These are phyloP conservation scores for Discostella stelligera DNA, from an alignment of 352 stramenopile genomes.

Conservation along the genomic window DNA sequence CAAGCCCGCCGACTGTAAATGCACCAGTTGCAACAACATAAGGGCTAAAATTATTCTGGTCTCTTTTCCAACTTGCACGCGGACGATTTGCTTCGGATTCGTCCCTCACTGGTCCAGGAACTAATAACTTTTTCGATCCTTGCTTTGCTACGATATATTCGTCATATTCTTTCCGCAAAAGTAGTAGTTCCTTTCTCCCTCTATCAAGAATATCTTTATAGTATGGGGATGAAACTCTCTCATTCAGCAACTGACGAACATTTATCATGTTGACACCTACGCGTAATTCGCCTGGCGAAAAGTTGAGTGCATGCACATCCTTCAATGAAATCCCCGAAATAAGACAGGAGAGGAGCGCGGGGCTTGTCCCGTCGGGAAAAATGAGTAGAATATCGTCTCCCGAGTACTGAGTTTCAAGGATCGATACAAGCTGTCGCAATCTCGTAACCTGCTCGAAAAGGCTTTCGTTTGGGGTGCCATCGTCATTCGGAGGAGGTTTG, in stretches of 20 bases:
- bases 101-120: background rate
- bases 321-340: constrained; percentile 57
- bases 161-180: constrained; percentile 26
- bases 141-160: constrained; percentile 12
- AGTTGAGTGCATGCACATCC: constrained; percentile 50
- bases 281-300: constrained; percentile 48
- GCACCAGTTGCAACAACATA: constrained; percentile 32
- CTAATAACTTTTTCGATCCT: constrained; percentile 6
- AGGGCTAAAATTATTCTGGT: background rate
- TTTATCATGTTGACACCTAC: constrained; percentile 41
- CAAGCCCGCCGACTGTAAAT: constrained; percentile 25
- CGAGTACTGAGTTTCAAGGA: constrained; percentile 46
- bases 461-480: constrained; percentile 57
- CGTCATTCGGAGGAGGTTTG: constrained; percentile 45
- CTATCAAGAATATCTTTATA: constrained; percentile 32
- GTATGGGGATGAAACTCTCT: constrained; percentile 23
- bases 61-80: background rate
- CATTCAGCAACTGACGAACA: constrained; percentile 21
- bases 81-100: constrained; percentile 6
- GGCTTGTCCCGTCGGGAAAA: constrained; percentile 54
- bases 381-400: constrained; percentile 54
- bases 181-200: constrained; percentile 27
- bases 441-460: constrained; percentile 53
- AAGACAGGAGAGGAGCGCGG: constrained; percentile 45
- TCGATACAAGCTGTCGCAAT: constrained; percentile 59